These are phyloP conservation scores for Moesziomyces globuligerus DNA, from an alignment of 1,284 basidiomycete genomes.

Conservation along the genomic window DNA sequence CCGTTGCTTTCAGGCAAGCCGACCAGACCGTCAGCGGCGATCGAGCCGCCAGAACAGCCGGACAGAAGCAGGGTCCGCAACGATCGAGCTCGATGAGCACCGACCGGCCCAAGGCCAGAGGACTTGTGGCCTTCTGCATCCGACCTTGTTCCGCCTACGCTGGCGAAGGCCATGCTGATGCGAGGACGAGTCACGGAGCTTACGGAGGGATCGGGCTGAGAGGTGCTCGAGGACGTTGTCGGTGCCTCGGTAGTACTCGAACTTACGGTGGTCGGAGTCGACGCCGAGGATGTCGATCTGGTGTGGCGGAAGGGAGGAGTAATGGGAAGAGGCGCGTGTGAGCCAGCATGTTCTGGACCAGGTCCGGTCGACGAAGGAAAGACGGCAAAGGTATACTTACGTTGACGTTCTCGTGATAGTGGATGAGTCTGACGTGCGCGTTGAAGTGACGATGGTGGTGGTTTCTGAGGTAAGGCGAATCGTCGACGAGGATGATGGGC, in stretches of 20 bases:
- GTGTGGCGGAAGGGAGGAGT: not conserved
- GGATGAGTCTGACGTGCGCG: constrained; percentile 15
- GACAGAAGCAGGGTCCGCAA: constrained; percentile 2
- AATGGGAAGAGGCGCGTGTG: not conserved
- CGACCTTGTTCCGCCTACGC: constrained; percentile 25
- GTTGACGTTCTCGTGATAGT: constrained; percentile 5
- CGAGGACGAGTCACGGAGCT: constrained; percentile 24
- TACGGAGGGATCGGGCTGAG: constrained; percentile 26
- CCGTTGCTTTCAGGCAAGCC: not conserved
- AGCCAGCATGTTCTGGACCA: not conserved
- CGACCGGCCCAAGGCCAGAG: not conserved
- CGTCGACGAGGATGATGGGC: constrained; percentile 3
- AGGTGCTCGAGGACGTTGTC: constrained; percentile 25
- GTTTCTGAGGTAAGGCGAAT: constrained; percentile 27
- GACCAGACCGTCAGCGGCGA: no score
- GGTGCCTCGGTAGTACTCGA: constrained; percentile 23
- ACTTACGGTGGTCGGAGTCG: constrained; percentile 42
- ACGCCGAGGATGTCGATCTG: constrained; percentile 13
- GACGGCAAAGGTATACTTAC: constrained; percentile 9
- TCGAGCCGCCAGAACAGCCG: not conserved
- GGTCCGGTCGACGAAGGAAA: no score
- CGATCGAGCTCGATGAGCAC: constrained; percentile 2
- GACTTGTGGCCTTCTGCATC: constrained; percentile 12
- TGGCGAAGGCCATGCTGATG: constrained; percentile 23
- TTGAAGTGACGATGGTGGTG: constrained; percentile 13